Percentiles rank a stretch among this genome's conserved stretches.
These are phyloP conservation scores for Metarhizium rileyi DNA, from an alignment of 2,329 filamentous ascomycete species.

Conservation along the genomic window DNA sequence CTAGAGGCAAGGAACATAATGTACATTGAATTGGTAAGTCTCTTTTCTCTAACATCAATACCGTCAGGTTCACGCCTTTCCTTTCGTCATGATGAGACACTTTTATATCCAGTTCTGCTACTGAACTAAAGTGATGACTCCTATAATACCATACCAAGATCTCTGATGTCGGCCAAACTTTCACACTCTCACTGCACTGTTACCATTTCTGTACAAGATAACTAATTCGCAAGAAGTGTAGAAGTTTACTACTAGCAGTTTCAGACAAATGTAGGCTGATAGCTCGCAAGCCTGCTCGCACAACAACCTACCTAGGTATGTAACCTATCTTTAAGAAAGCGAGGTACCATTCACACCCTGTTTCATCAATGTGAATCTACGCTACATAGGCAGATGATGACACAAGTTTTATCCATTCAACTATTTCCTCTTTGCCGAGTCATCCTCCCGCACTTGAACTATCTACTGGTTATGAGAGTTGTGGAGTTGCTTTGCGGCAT, in stretches of 20 bases:
- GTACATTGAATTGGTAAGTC: no score
- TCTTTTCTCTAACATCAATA: no score
- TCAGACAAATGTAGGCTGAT: background rate
- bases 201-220: background rate
- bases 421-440: slow-evolving; percentile 57
- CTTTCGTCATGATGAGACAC: slow-evolving; percentile 50
- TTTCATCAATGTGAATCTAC: background rate
- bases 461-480: slow-evolving; percentile 52
- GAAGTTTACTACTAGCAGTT: background rate
- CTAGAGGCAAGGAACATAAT: no score
- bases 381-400: slow-evolving; percentile 23
- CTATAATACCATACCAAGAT: slow-evolving; percentile 54
- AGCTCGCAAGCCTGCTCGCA: background rate
- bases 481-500: slow-evolving; percentile 55
- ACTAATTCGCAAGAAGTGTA: background rate
- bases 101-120: slow-evolving; percentile 63
- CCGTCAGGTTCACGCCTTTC: slow-evolving; percentile 10
- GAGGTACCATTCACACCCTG: background rate
- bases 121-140: slow-evolving; percentile 59
- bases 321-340: no score
- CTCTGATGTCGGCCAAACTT: slow-evolving; percentile 34
- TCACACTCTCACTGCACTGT: background rate
- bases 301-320: background rate
- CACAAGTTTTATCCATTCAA: slow-evolving; percentile 66
- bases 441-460: slow-evolving; percentile 63